Evolutionary conservation across 495 filamentous ascomycete species (phyloP).

Genomic region (Pseudoneurospora amorphoporcata): DNA sequence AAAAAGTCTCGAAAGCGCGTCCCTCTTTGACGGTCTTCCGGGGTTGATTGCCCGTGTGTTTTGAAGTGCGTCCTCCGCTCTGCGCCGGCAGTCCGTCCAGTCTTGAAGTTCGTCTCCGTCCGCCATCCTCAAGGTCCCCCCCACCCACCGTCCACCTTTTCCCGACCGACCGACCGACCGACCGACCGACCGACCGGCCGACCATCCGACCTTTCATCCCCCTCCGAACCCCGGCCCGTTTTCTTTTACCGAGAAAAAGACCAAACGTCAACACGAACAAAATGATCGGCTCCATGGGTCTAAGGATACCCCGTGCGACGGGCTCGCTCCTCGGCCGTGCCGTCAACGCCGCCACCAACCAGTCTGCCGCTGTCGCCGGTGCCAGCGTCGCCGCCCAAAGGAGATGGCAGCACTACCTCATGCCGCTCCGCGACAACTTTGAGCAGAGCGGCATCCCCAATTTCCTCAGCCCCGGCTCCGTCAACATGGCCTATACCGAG

Average conservation of each 20-base stretch:
- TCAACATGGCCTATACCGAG: constrained; percentile 67
- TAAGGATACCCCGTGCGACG: background rate
- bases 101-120: background rate
- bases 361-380: background rate
- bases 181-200: background rate
- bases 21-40: background rate
- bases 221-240: background rate
- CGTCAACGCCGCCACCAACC: background rate
- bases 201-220: background rate
- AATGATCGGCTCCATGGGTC: background rate
- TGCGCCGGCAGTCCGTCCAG: background rate
- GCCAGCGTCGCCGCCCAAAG: background rate
- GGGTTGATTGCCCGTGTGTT: background rate
- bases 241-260: background rate
- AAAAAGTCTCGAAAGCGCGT: background rate
- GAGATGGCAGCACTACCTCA: background rate
- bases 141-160: background rate
- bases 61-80: background rate
- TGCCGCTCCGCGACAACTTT: background rate
- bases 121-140: background rate
- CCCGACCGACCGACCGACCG: background rate
- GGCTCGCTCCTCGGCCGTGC: background rate
- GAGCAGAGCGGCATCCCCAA: constrained; percentile 50
- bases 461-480: constrained; percentile 55
- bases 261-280: background rate